phyloP scores from a whole-genome alignment of 2,329 filamentous ascomycete species.

The Dactylellina sp. region DNA sequence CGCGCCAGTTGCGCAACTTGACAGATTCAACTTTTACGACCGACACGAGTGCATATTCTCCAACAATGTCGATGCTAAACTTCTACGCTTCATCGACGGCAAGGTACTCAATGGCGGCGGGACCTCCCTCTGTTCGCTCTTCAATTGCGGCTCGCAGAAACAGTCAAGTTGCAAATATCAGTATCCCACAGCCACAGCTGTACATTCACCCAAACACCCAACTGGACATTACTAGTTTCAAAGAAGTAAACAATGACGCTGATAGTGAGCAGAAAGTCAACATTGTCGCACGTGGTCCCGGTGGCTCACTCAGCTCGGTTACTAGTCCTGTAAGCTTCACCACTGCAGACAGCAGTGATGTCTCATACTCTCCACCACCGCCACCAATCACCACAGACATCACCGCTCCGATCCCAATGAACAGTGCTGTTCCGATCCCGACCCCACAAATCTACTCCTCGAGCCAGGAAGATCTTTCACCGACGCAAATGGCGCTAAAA shows the following conservation, averaged over 20 bases:
- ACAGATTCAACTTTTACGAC: conserved; percentile 10
- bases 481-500: conserved; percentile 8
- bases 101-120: conserved; percentile 40
- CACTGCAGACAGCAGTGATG: conserved; percentile 40
- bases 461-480: conserved; percentile 42
- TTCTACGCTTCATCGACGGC: conserved; percentile 39
- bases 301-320: conserved; percentile 38
- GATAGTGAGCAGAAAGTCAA: background rate
- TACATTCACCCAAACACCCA: conserved; percentile 49
- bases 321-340: conserved; percentile 51
- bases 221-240: conserved; percentile 19
- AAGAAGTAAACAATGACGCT: background rate
- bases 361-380: conserved; percentile 30
- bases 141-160: conserved; percentile 42
- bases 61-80: conserved; percentile 54
- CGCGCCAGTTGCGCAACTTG: conserved; percentile 17
- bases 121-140: conserved; percentile 33
- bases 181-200: conserved; percentile 47
- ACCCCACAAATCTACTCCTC: conserved; percentile 52
- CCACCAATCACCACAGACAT: too few species aligned
- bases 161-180: conserved; percentile 43
- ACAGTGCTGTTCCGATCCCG: conserved; percentile 34
- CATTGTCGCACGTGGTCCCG: background rate
- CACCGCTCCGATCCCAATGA: conserved; percentile 28
- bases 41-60: conserved; percentile 34